These are phyloP conservation scores for Zygosaccharomyces bailii DNA, from an alignment of 805 yeast genomes.

Conservation along the genomic window DNA sequence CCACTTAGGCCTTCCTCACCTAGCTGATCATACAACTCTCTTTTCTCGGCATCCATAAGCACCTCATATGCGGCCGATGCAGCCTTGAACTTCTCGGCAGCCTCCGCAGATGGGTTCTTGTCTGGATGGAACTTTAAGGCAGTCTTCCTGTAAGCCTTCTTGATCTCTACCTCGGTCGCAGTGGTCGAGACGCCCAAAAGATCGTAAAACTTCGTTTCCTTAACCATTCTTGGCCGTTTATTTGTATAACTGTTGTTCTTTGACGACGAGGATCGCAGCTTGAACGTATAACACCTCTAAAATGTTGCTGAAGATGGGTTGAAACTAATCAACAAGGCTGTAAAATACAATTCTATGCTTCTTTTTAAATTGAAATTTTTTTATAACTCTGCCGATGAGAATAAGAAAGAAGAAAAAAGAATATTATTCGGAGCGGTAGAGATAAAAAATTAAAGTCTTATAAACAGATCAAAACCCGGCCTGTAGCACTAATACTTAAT, in stretches of 20 bases:
- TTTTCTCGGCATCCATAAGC: slow-evolving; percentile 82
- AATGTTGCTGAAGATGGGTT: background rate
- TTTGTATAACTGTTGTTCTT: slow-evolving; percentile 6
- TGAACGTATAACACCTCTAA: background rate
- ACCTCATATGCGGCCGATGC: slow-evolving; percentile 84
- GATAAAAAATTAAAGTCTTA: background rate
- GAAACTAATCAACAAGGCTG: background rate
- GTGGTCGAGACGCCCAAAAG: slow-evolving; percentile 65
- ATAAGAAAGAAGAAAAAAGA: background rate
- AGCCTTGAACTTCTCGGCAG: slow-evolving; percentile 93
- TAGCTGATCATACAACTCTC: slow-evolving; percentile 81
- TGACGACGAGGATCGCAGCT: background rate
- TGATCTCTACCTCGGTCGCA: slow-evolving; percentile 68
- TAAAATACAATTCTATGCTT: background rate
- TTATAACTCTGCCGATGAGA: background rate
- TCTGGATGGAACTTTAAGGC: slow-evolving; percentile 84
- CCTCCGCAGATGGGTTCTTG: slow-evolving; percentile 75
- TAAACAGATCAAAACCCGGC: background rate
- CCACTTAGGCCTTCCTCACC: slow-evolving; percentile 92
- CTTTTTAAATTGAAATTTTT: background rate
- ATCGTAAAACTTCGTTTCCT: slow-evolving; percentile 76
- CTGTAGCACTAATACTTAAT: too few relatives aligned
- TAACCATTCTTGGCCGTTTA: slow-evolving; percentile 54
- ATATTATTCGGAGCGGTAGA: background rate
- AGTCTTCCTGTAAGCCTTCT: slow-evolving; percentile 77